Evolutionary conservation across 176 grass and related monocot species (phyloP), one percentile per base, ranked within the genome.

Genomic region (Triticum dicoccoides): DNA sequence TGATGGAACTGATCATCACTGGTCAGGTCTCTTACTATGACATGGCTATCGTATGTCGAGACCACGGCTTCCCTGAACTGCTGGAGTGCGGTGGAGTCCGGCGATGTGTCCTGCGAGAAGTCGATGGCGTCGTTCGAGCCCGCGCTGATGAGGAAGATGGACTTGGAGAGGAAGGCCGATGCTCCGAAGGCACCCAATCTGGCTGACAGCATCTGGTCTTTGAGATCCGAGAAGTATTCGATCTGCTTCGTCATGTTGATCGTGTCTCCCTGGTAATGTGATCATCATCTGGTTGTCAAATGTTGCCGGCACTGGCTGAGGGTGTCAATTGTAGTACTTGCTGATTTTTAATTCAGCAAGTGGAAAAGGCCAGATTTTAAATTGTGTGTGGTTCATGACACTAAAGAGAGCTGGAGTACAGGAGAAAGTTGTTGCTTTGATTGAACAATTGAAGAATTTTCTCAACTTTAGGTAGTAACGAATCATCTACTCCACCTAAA

Each of bases 241-340:
- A 97, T 82, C 82, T 97, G 92, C 86, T 94, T 83, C 30, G 81
- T 91, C 83, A 90, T 92, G 14, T 79, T 92, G 65, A 94, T 89
- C 30, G 85, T 89, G 56, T 61, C 59, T 78, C 95, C 95, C 90
- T 94, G 84, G 12, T 80, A 9, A 9, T 9, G 7, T 72, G 63
- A 18, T 82, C 9, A 15, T 64, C 52, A 73, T 65, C 83, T 34
- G 3, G 1, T 17, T 73, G 65, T 79, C 77, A 90, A 90, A 32
- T 87, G 35, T 13, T 47, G 11, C 44, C 11, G 11, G 11, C 44
- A 47, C 0, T 47, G 0, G 44, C 11, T 47, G 11, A 47, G 0
- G 44, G 3, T 47, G 44, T 1, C 44, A 47, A 47, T 12, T 4
- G 44, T 44, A 74, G 42, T 75, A 33, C 11, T 51, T 80, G 18